Base-by-base conservation (phyloP, 305 asterid species). In the Fraxinus platypoda region DNA sequence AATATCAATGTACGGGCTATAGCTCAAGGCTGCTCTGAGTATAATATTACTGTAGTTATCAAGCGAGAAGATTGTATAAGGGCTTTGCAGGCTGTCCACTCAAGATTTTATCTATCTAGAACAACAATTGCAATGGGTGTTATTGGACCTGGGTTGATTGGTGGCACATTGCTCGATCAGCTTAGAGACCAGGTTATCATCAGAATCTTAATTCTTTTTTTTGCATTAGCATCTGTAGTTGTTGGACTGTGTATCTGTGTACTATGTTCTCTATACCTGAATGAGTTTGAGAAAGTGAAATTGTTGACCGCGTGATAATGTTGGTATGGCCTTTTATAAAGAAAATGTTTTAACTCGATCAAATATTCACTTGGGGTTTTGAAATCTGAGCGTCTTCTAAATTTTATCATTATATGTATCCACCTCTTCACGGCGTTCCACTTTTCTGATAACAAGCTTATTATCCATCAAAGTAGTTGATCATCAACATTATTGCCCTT, bases 21-120 rank as follows among this genome's bases (percentile, higher is more conserved):
- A 86, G 98, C 99, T 84, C 99, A 95, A 91, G 99, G 99, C 74
- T 95, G 97, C 90, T 95, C 99, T 33, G 99, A 95, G 88, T 93
- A 93, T 80, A 95, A 95, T 79, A 90, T 95, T 68, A 95, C 99
- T 6, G 97, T 94, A 62, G 99, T 95, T 76, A 81, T 95, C 83
- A 93, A 93, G 86, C 91, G 95, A 84, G 98, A 95, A 85, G 97
- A 95, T 75, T 93, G 99, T 87, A 88, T 91, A 81, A 93, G 92
- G 90, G 99, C 99, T 83, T 86, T 94, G 81, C 91, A 97, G 78
- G 98, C 98, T 78, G 99, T 93, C 88, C 98, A 95, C 90, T 91
- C 98, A 5, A 92, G 98, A 86, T 95, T 95, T 90, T 95, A 93
- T 86, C 88, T 91, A 77, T 92, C 99, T 62, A 90, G 94, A 86